These are phyloP conservation scores for Sphaerulina musiva DNA, from an alignment of 2,329 filamentous ascomycete genomes.

Conservation along the genomic window DNA sequence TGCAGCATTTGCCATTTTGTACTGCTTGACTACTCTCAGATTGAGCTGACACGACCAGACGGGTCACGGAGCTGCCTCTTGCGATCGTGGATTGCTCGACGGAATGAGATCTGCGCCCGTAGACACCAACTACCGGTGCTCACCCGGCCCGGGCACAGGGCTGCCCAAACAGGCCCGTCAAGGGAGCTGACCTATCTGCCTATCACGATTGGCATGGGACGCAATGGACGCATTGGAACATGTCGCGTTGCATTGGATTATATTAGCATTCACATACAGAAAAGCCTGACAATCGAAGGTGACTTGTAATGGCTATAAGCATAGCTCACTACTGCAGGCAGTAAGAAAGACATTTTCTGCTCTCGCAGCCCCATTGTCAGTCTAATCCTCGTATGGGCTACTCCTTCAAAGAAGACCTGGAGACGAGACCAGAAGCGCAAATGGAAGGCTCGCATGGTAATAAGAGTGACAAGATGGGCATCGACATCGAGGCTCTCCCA, in stretches of 20 bases:
- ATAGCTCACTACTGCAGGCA: neutral
- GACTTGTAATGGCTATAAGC: neutral
- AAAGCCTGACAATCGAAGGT: neutral
- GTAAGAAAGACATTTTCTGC: too few relatives aligned
- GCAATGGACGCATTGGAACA: neutral
- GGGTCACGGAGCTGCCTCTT: neutral
- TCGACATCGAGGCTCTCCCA: slow-evolving; percentile 6
- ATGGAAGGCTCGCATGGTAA: neutral
- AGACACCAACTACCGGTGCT: neutral
- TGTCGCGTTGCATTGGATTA: too few relatives aligned
- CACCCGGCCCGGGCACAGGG: neutral
- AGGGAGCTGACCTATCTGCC: slow-evolving; percentile 8
- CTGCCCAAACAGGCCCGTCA: neutral
- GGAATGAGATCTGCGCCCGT: neutral
- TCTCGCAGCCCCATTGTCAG: too few relatives aligned
- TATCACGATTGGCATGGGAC: neutral
- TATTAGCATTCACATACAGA: too few relatives aligned
- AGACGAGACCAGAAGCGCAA: neutral
- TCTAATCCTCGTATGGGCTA: slow-evolving; percentile 6
- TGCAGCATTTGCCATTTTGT: too few relatives aligned
- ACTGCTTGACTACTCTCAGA: too few relatives aligned
- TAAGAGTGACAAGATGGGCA: slow-evolving; percentile 7
- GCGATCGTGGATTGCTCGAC: neutral
- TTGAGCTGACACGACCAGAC: too few relatives aligned
- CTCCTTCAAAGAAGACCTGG: slow-evolving; percentile 1